Evolutionary conservation across 2,329 filamentous ascomycete species (phyloP).

Genomic region (Epicoccum sorghinum): DNA sequence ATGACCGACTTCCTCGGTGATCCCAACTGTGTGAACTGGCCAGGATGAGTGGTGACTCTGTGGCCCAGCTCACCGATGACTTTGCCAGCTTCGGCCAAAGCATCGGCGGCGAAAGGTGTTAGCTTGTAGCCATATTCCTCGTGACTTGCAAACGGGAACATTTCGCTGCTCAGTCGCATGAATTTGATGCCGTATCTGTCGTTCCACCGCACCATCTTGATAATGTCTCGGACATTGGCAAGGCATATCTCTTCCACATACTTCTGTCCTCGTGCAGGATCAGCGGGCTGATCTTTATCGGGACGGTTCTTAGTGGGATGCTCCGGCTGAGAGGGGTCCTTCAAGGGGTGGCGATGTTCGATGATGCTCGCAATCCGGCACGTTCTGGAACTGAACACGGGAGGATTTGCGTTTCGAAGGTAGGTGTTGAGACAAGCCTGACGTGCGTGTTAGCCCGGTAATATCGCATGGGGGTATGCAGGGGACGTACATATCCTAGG

Average conservation of each 20-base stretch:
- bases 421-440: slow-evolving; percentile 93
- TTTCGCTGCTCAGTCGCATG: slow-evolving; percentile 89
- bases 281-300: slow-evolving; percentile 72
- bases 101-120: slow-evolving; percentile 79
- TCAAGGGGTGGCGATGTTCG: slow-evolving; percentile 83
- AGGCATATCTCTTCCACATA: slow-evolving; percentile 81
- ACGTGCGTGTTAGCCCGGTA: slow-evolving; percentile 24
- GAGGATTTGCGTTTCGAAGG: slow-evolving; percentile 77
- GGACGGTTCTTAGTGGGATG: slow-evolving; percentile 87
- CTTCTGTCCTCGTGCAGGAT: slow-evolving; percentile 68
- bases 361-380: slow-evolving; percentile 90
- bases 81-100: slow-evolving; percentile 75
- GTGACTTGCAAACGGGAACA: slow-evolving; percentile 96
- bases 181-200: slow-evolving; percentile 91
- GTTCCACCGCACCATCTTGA: slow-evolving; percentile 91
- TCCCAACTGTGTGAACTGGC: slow-evolving; percentile 87
- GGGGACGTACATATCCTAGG: slow-evolving; percentile 76
- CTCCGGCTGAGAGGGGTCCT: slow-evolving; percentile 75
- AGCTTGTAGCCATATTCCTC: slow-evolving; percentile 84
- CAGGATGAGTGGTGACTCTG: slow-evolving; percentile 86
- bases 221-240: slow-evolving; percentile 80
- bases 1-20: slow-evolving; percentile 82
- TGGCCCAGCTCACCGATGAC: slow-evolving; percentile 81
- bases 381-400: slow-evolving; percentile 88
- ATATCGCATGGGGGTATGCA: slow-evolving; percentile 16